Evolutionary conservation across 305 asterid genomes (phyloP).

Genomic region (Coffea humblotiana): DNA sequence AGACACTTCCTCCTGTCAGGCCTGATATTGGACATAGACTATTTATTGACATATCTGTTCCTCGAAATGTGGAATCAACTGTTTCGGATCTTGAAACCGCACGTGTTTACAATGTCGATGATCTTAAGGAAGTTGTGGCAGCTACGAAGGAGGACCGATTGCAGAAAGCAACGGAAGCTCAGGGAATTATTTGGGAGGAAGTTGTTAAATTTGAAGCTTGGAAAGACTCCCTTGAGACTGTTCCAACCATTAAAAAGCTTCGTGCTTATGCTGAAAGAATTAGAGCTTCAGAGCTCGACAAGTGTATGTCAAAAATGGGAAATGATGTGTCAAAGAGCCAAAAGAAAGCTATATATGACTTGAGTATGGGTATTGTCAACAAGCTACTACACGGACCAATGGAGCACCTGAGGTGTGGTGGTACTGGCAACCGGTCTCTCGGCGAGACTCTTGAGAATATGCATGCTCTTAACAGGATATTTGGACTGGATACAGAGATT

Average conservation of each 20-base stretch:
- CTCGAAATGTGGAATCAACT: slow-evolving; percentile 78
- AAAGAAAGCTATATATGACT: slow-evolving; percentile 69
- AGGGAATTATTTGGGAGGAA: slow-evolving; percentile 61
- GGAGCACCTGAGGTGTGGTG: slow-evolving; percentile 82
- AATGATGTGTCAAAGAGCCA: slow-evolving; percentile 48
- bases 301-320: slow-evolving; percentile 73
- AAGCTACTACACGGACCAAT: slow-evolving; percentile 88
- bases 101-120: slow-evolving; percentile 75
- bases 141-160: slow-evolving; percentile 74
- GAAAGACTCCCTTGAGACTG: slow-evolving; percentile 84
- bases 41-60: slow-evolving; percentile 83
- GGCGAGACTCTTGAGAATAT: slow-evolving; percentile 69
- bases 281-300: slow-evolving; percentile 74
- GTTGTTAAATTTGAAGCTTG: slow-evolving; percentile 73
- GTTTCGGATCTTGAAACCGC: slow-evolving; percentile 56
- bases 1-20: slow-evolving; percentile 47
- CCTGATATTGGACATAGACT: slow-evolving; percentile 51
- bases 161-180: slow-evolving; percentile 78
- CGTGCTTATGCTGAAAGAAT: slow-evolving; percentile 82
- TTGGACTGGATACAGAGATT: slow-evolving; percentile 62
- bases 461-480: slow-evolving; percentile 80
- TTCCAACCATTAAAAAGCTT: slow-evolving; percentile 84
- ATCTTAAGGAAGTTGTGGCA: slow-evolving; percentile 82
- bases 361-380: slow-evolving; percentile 70
- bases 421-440: slow-evolving; percentile 45